These are phyloP conservation scores for Xylariales sp. DNA, from an alignment of 2,329 filamentous ascomycete genomes.

Conservation along the genomic window DNA sequence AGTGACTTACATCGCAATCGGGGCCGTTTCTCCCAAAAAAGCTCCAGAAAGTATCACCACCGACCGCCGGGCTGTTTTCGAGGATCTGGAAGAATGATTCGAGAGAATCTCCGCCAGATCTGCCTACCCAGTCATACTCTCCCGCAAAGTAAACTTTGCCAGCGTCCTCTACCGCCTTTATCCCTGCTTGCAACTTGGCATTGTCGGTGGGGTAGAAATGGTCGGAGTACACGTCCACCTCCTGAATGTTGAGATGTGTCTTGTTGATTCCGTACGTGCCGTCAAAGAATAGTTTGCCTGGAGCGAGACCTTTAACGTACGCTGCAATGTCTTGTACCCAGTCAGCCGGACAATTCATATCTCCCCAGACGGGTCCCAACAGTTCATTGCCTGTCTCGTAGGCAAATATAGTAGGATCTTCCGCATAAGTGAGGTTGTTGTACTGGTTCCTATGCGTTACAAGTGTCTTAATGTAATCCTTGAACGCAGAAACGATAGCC, in stretches of 20 bases:
- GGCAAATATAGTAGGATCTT: conserved; percentile 62
- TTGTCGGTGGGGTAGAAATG: conserved; percentile 60
- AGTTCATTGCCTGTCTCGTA: conserved; percentile 64
- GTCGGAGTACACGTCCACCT: conserved; percentile 60
- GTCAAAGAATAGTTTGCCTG: conserved; percentile 59
- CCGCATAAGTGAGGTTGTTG: conserved; percentile 59
- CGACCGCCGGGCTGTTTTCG: conserved; percentile 52
- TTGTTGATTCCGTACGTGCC: conserved; percentile 62
- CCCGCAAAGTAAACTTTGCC: conserved; percentile 58
- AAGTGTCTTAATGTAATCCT: conserved; percentile 57
- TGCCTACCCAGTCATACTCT: conserved; percentile 60
- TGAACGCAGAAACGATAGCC: conserved; percentile 57
- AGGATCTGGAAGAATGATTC: conserved; percentile 56
- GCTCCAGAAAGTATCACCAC: conserved; percentile 60
- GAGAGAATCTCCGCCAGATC: conserved; percentile 49
- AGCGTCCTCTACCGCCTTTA: conserved; percentile 51
- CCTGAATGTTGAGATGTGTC: conserved; percentile 55
- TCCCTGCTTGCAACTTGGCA: conserved; percentile 54
- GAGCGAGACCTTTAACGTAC: conserved; percentile 57
- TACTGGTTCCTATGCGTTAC: conserved; percentile 60
- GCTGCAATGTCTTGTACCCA: conserved; percentile 58
- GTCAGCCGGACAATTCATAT: conserved; percentile 56
- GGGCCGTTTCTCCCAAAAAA: conserved; percentile 59
- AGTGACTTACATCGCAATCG: conserved; percentile 54
- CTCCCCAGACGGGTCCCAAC: conserved; percentile 56